Base-by-base conservation (phyloP, 2,329 filamentous ascomycete species). In the Ramularia collo-cygni region DNA sequence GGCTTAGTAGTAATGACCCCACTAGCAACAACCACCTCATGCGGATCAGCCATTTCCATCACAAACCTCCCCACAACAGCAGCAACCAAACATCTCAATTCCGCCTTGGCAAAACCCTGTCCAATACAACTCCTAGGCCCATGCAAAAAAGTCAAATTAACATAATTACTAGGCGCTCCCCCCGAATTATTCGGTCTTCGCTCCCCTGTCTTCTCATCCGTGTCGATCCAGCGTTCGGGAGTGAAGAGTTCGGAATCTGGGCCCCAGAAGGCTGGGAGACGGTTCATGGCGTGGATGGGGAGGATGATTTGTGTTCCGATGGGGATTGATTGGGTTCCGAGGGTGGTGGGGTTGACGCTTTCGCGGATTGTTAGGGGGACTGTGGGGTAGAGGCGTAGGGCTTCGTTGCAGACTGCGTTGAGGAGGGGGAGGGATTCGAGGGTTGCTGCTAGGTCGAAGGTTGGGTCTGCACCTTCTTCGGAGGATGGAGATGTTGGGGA, bases 111-210 rank as follows among this genome's bases (percentile, higher is more conserved):
- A 63, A 94, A 94, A 1, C 72, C 71, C 61, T 80, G 74, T 0
- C 87, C 88, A 52, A 94, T 93, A 59, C 87, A 94, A 58, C 82
- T 84, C 42, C 87, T 69, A 2, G 86, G 85, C 0, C 88, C 88
- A 32, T 52, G 53, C 30, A 53, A 44, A 38, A 54, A 54, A 3
- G 52, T 53, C 13, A 54, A 38, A 16, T 50, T 48, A 8, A 42
- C 47, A 31, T 48, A 53, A 28, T 50, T 52, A 35, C 45, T 85
- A 83, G 52, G 88, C 80, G 0, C 71, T 59, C 2, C 87, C 83
- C 87, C 87, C 92, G 14, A 85, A 67, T 7, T 66, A 14, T 67
- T 69, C 3, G 64, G 59, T 10, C 58, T 57, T 3, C 38, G 36
- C 33, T 50, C 47, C 12, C 51, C 51, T 6, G 46, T 53, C 33